These are phyloP conservation scores for Trichoderma lentiforme DNA, from an alignment of 2,329 filamentous ascomycete genomes.

Conservation along the genomic window DNA sequence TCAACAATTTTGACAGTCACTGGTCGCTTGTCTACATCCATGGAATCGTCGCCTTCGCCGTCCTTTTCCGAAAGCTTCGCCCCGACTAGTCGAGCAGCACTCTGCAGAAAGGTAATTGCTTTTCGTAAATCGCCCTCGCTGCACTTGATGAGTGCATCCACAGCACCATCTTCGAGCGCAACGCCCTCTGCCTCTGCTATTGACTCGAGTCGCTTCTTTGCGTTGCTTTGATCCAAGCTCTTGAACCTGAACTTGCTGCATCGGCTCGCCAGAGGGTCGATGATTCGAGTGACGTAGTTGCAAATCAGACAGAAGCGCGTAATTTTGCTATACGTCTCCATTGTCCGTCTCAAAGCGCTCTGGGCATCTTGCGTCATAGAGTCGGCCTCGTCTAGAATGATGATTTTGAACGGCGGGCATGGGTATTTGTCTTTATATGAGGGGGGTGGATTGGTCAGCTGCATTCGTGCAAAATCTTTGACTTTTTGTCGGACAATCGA, in stretches of 20 bases:
- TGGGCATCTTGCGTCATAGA: slow-evolving; percentile 99
- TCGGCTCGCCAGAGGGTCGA: slow-evolving; percentile 87
- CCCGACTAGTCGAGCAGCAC: slow-evolving; percentile 83
- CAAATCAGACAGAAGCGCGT: slow-evolving; percentile 97
- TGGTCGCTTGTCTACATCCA: slow-evolving; percentile 56
- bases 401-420: slow-evolving; percentile 97
- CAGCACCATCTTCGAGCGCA: slow-evolving; percentile 69
- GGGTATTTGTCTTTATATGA: slow-evolving; percentile 72
- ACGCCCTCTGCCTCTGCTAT: slow-evolving; percentile 82
- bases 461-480: slow-evolving; percentile 95
- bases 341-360: slow-evolving; percentile 84
- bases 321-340: slow-evolving; percentile 97
- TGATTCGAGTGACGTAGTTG: slow-evolving; percentile 98
- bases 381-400: slow-evolving; percentile 96
- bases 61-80: slow-evolving; percentile 52
- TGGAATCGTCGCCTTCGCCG: slow-evolving; percentile 55
- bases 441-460: slow-evolving; percentile 77
- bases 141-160: slow-evolving; percentile 80
- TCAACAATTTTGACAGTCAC: slow-evolving; percentile 81
- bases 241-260: slow-evolving; percentile 99
- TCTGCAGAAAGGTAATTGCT: slow-evolving; percentile 94
- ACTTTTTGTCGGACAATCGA: slow-evolving; percentile 96
- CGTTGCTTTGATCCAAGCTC: slow-evolving; percentile 83
- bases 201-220: slow-evolving; percentile 71
- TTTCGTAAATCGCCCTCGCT: slow-evolving; percentile 94